Percentiles rank a stretch among this genome's conserved stretches.
Evolutionary conservation across 2,329 filamentous ascomycete species (phyloP).

Genomic region (Epicoccum nigrum): DNA sequence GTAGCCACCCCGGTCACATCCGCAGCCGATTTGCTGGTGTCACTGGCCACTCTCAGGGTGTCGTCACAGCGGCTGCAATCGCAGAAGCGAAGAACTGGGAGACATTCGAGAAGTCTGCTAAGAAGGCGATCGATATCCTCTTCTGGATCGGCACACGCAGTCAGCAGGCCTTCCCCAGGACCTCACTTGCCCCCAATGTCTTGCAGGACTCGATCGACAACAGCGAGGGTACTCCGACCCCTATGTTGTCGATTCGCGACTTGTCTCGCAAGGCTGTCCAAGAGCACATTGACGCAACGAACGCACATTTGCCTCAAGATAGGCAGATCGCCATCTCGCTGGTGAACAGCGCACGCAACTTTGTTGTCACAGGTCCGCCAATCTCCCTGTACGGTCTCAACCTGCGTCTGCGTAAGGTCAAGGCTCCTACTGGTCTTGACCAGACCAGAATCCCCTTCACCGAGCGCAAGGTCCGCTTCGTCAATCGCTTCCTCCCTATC

Average conservation of each 20-base stretch:
- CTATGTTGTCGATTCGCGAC: slow-evolving; percentile 97
- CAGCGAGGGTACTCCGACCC: slow-evolving; percentile 93
- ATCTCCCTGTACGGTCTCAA: slow-evolving; percentile 97
- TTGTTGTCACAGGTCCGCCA: slow-evolving; percentile 94
- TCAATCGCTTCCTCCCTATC: slow-evolving; percentile 96
- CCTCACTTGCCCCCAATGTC: slow-evolving; percentile 87
- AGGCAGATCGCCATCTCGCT: slow-evolving; percentile 94
- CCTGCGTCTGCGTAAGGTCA: slow-evolving; percentile 91
- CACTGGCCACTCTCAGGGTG: slow-evolving; percentile 95
- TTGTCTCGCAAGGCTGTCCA: slow-evolving; percentile 87
- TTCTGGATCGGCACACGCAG: slow-evolving; percentile 99
- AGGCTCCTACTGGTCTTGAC: slow-evolving; percentile 95
- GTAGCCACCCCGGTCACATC: slow-evolving; percentile 86
- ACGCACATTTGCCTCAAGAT: slow-evolving; percentile 91
- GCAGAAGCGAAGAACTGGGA: slow-evolving; percentile 93
- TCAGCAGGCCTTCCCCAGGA: slow-evolving; percentile 95
- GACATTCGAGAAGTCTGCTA: slow-evolving; percentile 80
- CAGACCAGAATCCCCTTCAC: slow-evolving; percentile 94
- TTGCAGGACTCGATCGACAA: slow-evolving; percentile 92
- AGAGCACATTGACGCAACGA: slow-evolving; percentile 95
- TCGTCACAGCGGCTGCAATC: slow-evolving; percentile 90
- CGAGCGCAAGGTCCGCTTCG: slow-evolving; percentile 93
- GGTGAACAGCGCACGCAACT: slow-evolving; percentile 94
- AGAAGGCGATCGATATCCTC: slow-evolving; percentile 84
- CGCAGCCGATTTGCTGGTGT: slow-evolving; percentile 84